These are phyloP conservation scores for Fusarium hainanense DNA, from an alignment of 2,329 filamentous ascomycete genomes.

Conservation along the genomic window DNA sequence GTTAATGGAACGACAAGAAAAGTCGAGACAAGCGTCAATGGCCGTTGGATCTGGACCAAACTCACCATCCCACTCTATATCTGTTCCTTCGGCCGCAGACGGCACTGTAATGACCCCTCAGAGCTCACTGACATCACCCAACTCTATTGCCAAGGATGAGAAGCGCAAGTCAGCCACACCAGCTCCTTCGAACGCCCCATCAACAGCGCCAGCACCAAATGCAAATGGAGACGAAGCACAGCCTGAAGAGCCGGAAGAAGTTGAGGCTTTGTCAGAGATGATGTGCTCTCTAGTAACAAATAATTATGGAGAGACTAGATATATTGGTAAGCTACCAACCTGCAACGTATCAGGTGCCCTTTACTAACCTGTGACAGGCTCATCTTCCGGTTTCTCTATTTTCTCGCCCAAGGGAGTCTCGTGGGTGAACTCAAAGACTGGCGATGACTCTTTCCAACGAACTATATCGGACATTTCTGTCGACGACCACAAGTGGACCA, in stretches of 20 bases:
- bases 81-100: conserved; percentile 53
- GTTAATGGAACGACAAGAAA: conserved; percentile 66
- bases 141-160: conserved; percentile 54
- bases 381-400: conserved; percentile 97
- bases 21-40: conserved; percentile 62
- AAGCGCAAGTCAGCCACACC: conserved; percentile 47
- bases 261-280: conserved; percentile 93
- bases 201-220: conserved; percentile 7
- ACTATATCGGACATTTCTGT: conserved; percentile 95
- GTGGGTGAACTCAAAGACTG: conserved; percentile 98
- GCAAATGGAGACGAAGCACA: conserved; percentile 38
- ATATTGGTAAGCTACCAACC: conserved; percentile 75
- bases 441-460: conserved; percentile 92
- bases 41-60: conserved; percentile 60
- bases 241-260: conserved; percentile 65
- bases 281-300: conserved; percentile 99
- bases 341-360: not conserved
- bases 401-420: conserved; percentile 98
- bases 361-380: conserved; percentile 67
- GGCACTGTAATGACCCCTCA: conserved; percentile 60
- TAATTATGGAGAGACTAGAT: conserved; percentile 92
- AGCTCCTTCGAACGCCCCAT: conserved; percentile 19
- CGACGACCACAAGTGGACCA: conserved; percentile 94
- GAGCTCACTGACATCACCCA: conserved; percentile 66
- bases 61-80: conserved; percentile 62